These are phyloP conservation scores for Schizosaccharomyces octosporus DNA, from an alignment of 805 yeast species.

Conservation along the genomic window DNA sequence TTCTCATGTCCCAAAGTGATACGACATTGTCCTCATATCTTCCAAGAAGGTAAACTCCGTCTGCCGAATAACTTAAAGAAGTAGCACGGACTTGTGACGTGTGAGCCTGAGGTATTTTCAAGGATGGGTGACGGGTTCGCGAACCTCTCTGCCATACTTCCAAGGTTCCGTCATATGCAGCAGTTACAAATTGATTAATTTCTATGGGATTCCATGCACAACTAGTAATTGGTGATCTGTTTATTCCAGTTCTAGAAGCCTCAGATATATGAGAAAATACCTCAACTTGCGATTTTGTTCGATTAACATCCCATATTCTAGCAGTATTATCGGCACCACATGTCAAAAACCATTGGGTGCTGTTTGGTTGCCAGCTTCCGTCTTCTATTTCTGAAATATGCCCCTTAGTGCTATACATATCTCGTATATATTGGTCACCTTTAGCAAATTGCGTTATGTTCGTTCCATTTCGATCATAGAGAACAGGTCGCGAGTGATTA, in stretches of 20 bases:
- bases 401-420: constrained; percentile 16
- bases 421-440: constrained; percentile 17
- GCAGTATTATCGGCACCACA: constrained; percentile 14
- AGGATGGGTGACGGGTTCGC: constrained; percentile 11
- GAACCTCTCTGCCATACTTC: constrained; percentile 11
- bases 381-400: constrained; percentile 14
- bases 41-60: constrained; percentile 8
- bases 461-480: constrained; percentile 1
- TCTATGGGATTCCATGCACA: constrained; percentile 7
- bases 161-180: constrained; percentile 9
- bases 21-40: constrained; percentile 10
- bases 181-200: constrained; percentile 8
- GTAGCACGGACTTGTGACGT: constrained; percentile 7
- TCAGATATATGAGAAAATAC: constrained; percentile 12
- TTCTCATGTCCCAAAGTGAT: constrained; percentile 14
- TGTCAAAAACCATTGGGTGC: constrained; percentile 11
- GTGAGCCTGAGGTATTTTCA: constrained; percentile 9
- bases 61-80: constrained; percentile 5
- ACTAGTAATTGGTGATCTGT: neutral
- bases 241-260: constrained; percentile 7
- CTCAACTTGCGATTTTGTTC: constrained; percentile 9
- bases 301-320: constrained; percentile 15
- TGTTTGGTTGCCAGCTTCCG: constrained; percentile 13
- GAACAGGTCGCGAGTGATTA: neutral
- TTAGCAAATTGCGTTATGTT: constrained; percentile 9